Evolutionary conservation across 176 grass and related monocot species (phyloP).

Genomic region (Panicum miliaceum): DNA sequence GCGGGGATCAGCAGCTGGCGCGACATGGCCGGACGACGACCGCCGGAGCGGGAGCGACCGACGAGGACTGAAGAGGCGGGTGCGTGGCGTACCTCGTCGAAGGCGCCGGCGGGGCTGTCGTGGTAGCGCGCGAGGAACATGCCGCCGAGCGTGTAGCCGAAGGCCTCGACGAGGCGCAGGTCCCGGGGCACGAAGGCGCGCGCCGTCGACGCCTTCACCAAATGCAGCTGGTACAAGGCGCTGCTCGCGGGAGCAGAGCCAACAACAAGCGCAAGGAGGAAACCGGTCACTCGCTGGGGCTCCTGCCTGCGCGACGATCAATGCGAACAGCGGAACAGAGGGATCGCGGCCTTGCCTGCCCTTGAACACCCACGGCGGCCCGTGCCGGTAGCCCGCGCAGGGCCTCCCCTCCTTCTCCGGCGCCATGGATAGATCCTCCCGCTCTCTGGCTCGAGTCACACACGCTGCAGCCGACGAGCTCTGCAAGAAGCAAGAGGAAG

Average conservation of each 20-base stretch:
- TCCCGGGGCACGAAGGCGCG: constrained; percentile 84
- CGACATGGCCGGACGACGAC: neutral
- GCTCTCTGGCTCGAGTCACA: no score
- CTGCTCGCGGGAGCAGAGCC: constrained; percentile 18
- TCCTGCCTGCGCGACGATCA: neutral
- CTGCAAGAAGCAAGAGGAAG: neutral
- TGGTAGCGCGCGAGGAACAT: constrained; percentile 96
- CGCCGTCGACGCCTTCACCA: constrained; percentile 91
- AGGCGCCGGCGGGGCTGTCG: constrained; percentile 88
- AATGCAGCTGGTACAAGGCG: constrained; percentile 93
- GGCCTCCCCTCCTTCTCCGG: neutral
- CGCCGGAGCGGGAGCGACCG: neutral
- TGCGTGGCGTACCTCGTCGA: constrained; percentile 67
- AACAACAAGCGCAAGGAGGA: neutral
- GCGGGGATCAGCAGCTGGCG: neutral
- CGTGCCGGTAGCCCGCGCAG: constrained; percentile 54
- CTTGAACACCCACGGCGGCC: constrained; percentile 90
- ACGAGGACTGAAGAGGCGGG: neutral
- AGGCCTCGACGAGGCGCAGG: constrained; percentile 85
- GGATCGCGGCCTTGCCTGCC: constrained; percentile 60
- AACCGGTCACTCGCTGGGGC: neutral
- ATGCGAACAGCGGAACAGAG: no score
- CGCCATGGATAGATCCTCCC: constrained; percentile 54
- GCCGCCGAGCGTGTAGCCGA: constrained; percentile 94
- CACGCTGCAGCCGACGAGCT: no score